A percentile compares a stretch with the other conserved stretches of the same genome.
Evolutionary conservation across 2,329 filamentous ascomycete genomes (phyloP).

Genomic region (Penicillium polonicum): DNA sequence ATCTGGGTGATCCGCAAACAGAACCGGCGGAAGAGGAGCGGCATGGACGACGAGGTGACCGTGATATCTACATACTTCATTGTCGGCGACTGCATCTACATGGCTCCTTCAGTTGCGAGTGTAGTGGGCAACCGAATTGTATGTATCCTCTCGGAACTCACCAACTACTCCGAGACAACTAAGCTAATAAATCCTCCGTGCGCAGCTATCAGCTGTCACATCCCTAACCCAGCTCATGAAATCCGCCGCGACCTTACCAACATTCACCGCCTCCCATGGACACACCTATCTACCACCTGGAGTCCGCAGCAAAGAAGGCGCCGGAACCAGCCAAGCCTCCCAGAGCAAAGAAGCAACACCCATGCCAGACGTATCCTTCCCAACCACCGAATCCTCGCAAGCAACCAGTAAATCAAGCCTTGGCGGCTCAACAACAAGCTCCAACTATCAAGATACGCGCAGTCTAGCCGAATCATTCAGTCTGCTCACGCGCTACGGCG

Average conservation of each 20-base stretch:
- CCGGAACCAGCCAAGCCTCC: constrained; percentile 32
- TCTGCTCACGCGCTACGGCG: constrained; percentile 54
- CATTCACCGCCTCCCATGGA: constrained; percentile 59
- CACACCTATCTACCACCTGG: constrained; percentile 58
- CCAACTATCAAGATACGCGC: constrained; percentile 38
- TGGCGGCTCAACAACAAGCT: constrained; percentile 24
- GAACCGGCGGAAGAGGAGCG: constrained; percentile 46
- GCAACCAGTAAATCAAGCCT: constrained; percentile 26
- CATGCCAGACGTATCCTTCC: constrained; percentile 37
- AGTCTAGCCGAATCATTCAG: constrained; percentile 50
- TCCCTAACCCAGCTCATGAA: constrained; percentile 57
- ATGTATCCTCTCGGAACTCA: constrained; percentile 19
- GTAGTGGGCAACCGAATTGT: constrained; percentile 57
- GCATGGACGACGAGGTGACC: constrained; percentile 50
- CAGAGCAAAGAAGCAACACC: constrained; percentile 52
- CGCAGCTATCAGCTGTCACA: constrained; percentile 55
- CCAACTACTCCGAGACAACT: neutral
- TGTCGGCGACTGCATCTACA: constrained; percentile 60
- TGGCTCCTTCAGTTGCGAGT: constrained; percentile 61
- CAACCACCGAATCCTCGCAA: constrained; percentile 24
- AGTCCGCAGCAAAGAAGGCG: constrained; percentile 38
- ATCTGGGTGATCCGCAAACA: constrained; percentile 64
- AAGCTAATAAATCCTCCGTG: constrained; percentile 8
- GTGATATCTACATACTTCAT: constrained; percentile 60
- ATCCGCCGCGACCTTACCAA: constrained; percentile 53